Conservation (phyloP, 2,329 filamentous ascomycete genomes). For the Lecanicillium sp. region DNA sequence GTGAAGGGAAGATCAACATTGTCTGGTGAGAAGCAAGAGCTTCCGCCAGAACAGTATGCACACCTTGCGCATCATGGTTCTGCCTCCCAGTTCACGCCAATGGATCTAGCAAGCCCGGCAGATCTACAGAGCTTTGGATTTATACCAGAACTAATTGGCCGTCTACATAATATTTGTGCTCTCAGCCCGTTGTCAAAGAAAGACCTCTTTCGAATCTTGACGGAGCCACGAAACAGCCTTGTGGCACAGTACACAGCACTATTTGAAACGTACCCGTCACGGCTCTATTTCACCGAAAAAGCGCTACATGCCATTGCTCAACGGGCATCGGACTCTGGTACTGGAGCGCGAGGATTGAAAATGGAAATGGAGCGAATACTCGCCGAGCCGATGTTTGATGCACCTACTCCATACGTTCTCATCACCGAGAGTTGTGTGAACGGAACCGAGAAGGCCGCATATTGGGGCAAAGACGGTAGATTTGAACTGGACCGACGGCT, state of each 20-base stretch:
- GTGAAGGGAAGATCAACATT: slow-evolving; percentile 52
- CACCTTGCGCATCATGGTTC: slow-evolving; percentile 48
- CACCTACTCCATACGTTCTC: slow-evolving; percentile 66
- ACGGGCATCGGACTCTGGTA: slow-evolving; percentile 50
- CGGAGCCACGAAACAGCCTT: slow-evolving; percentile 83
- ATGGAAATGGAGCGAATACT: slow-evolving; percentile 75
- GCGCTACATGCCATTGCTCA: slow-evolving; percentile 76
- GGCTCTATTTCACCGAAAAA: slow-evolving; percentile 73
- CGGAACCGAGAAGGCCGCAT: slow-evolving; percentile 49
- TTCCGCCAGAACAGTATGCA: slow-evolving; percentile 53
- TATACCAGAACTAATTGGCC: slow-evolving; percentile 93
- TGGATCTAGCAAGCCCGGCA: slow-evolving; percentile 66
- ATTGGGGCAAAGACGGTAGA: slow-evolving; percentile 62
- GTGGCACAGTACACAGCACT: slow-evolving; percentile 83
- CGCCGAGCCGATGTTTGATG: slow-evolving; percentile 74
- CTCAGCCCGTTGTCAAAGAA: slow-evolving; percentile 63
- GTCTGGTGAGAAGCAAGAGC: slow-evolving; percentile 43
- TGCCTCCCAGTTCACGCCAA: slow-evolving; percentile 38
- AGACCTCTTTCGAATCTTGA: slow-evolving; percentile 77
- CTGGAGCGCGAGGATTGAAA: slow-evolving; percentile 70
- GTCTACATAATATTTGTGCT: slow-evolving; percentile 82
- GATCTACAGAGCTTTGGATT: slow-evolving; percentile 82
- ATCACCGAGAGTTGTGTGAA: slow-evolving; percentile 62
- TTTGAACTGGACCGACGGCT: slow-evolving; percentile 62
- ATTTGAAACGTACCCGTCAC: slow-evolving; percentile 71